Evolutionary conservation across 1,284 basidiomycete genomes (phyloP).

Genomic region (Amylostereum areolatum): DNA sequence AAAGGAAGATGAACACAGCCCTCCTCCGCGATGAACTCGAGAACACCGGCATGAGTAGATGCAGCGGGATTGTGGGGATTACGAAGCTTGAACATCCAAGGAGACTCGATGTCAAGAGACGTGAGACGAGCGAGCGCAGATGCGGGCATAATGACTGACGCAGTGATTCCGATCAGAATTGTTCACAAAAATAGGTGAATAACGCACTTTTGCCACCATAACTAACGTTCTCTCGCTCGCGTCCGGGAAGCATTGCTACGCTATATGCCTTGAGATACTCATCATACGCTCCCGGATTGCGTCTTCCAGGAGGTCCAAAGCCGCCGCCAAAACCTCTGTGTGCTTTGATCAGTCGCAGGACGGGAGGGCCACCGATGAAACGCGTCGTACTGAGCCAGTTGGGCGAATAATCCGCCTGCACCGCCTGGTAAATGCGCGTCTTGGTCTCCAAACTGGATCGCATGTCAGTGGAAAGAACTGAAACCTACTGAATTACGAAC

Average conservation of each 20-base stretch:
- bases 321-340: conserved; percentile 48
- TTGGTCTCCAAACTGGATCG: conserved; percentile 42
- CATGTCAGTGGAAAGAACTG: background rate
- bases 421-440: conserved; percentile 44
- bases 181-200: conserved; percentile 8
- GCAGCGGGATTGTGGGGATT: conserved; percentile 85
- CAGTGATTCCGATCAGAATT: background rate
- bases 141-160: conserved; percentile 91
- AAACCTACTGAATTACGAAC: conserved; percentile 31
- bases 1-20: conserved; percentile 93
- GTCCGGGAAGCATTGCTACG: conserved; percentile 79
- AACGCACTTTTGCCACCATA: conserved; percentile 96
- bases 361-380: background rate
- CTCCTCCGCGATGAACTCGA: conserved; percentile 98
- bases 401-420: conserved; percentile 47
- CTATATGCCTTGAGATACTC: conserved; percentile 84
- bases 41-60: conserved; percentile 92
- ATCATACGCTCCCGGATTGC: conserved; percentile 65
- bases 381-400: conserved; percentile 49
- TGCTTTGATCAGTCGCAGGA: background rate
- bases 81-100: conserved; percentile 95
- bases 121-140: conserved; percentile 90
- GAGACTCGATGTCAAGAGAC: conserved; percentile 83
- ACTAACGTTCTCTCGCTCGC: conserved; percentile 80
- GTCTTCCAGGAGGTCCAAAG: conserved; percentile 38